Evolutionary conservation across 2,329 filamentous ascomycete species (phyloP), one percentile per base, ranked within the genome.

Genomic region (Xylariales sp.): DNA sequence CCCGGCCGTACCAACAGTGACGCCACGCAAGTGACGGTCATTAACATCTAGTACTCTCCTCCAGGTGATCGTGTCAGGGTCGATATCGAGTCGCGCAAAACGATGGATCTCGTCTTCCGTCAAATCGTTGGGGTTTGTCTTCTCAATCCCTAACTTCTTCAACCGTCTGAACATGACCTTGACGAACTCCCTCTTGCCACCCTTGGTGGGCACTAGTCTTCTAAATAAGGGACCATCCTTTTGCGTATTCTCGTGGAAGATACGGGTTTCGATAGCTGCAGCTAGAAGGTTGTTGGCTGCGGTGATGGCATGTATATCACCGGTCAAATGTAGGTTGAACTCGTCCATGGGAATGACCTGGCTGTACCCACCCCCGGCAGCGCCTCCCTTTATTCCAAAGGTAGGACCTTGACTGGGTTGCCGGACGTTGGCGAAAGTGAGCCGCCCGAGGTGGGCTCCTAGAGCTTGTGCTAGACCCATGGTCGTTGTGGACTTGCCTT

Each of bases 271-370:
- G 48, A 98, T 94, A 25, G 93, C 93, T 41, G 93, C 93, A 32
- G 93, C 91, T 31, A 98, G 78, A 44, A 98, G 74, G 68, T 98
- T 98, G 76, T 97, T 98, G 27, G 93, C 93, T 20, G 91, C 91
- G 40, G 89, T 89, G 58, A 98, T 93, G 51, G 93, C 93, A 63
- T 98, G 93, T 43, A 98, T 97, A 62, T 98, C 93, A 56, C 93
- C 93, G 42, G 93, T 98, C 57, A 98, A 70, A 64, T 98, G 93
- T 59, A 98, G 73, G 68, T 98, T 98, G 74, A 98, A 98, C 65
- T 98, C 93, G 56, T 98, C 93, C 93, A 98, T 98, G 45, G 93
- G 93, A 56, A 98, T 97, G 59, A 98, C 93, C 65, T 98, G 93
- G 64, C 88, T 95, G 78, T 97, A 98, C 28, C 93, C 93, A 63